These are phyloP conservation scores for Talaromyces piceae DNA, from an alignment of 2,329 filamentous ascomycete species.

Conservation along the genomic window DNA sequence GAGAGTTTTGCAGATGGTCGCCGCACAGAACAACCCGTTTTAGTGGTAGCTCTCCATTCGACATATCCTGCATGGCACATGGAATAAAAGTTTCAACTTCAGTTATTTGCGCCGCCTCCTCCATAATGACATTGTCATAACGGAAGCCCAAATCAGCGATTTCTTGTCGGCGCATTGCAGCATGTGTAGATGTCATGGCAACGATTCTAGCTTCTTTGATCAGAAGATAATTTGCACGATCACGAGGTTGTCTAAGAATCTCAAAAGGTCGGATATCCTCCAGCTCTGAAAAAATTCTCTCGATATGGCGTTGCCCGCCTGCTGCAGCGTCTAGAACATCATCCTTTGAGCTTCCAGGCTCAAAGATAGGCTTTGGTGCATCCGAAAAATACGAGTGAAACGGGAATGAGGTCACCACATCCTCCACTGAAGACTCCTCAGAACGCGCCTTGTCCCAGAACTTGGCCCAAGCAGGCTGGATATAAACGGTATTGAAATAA, in stretches of 20 bases:
- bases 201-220: conserved; percentile 95
- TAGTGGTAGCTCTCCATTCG: conserved; percentile 63
- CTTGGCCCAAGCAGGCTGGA: conserved; percentile 79
- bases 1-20: conserved; percentile 94
- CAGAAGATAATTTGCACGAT: conserved; percentile 93
- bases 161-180: conserved; percentile 85
- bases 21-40: conserved; percentile 88
- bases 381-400: conserved; percentile 83
- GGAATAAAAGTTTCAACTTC: conserved; percentile 97
- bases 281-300: conserved; percentile 83
- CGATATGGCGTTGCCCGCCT: conserved; percentile 82
- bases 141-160: conserved; percentile 90
- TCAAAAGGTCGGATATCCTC: conserved; percentile 94
- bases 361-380: conserved; percentile 79
- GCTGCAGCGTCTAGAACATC: conserved; percentile 66
- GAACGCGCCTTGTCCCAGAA: conserved; percentile 62
- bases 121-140: conserved; percentile 97
- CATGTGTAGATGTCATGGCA: conserved; percentile 98
- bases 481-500: conserved; percentile 90
- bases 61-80: conserved; percentile 78
- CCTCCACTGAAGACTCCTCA: conserved; percentile 49
- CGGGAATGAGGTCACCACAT: conserved; percentile 69
- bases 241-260: conserved; percentile 76
- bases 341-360: conserved; percentile 56
- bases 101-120: conserved; percentile 96